These are phyloP conservation scores for Clarireedia homoeocarpa DNA, from an alignment of 2,329 filamentous ascomycete genomes.

Conservation along the genomic window DNA sequence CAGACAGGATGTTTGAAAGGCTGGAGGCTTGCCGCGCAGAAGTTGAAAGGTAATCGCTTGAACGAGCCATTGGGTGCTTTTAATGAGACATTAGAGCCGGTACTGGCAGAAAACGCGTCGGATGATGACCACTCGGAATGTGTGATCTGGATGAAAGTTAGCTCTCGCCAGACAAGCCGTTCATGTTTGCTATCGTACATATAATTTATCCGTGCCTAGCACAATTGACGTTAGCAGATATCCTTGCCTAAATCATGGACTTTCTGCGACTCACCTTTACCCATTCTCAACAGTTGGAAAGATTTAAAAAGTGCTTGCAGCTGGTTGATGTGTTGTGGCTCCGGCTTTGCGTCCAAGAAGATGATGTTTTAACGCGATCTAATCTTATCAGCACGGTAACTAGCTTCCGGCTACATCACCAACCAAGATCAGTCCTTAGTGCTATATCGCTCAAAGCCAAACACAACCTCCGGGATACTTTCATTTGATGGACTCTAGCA, in stretches of 20 bases:
- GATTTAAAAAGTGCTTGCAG: neutral
- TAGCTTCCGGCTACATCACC: too few relatives aligned
- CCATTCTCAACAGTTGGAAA: slow-evolving; percentile 17
- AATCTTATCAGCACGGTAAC: neutral
- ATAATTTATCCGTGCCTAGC: slow-evolving; percentile 46
- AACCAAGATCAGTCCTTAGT: too few relatives aligned
- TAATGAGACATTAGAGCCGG: slow-evolving; percentile 59
- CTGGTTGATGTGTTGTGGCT: neutral
- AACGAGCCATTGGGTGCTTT: slow-evolving; percentile 56
- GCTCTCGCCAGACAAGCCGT: neutral
- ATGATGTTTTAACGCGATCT: neutral
- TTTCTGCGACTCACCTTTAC: slow-evolving; percentile 22
- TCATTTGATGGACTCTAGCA: too few relatives aligned
- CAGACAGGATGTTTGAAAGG: slow-evolving; percentile 94
- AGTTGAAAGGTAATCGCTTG: slow-evolving; percentile 92
- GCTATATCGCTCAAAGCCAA: too few relatives aligned
- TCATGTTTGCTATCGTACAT: slow-evolving; percentile 16
- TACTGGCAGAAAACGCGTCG: slow-evolving; percentile 79
- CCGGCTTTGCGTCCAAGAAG: neutral
- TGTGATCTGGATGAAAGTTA: slow-evolving; percentile 57
- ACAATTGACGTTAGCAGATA: neutral
- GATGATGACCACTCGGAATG: slow-evolving; percentile 96
- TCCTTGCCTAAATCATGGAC: neutral
- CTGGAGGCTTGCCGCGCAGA: slow-evolving; percentile 91
- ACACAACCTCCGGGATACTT: too few relatives aligned